Conservation (phyloP, 331 rosid species). For the Phaseolus coccineus region DNA sequence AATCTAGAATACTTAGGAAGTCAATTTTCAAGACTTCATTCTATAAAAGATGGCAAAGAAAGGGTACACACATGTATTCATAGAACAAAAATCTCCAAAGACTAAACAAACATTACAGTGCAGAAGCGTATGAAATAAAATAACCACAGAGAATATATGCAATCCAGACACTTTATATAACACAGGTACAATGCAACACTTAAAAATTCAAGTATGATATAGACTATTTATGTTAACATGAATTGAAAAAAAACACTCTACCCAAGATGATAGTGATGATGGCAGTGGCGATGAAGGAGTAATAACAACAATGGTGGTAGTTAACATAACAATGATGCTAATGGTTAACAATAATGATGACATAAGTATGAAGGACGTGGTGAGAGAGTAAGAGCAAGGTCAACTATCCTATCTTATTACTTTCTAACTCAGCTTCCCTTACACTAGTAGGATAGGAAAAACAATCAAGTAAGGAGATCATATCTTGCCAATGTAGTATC, state of each 20-base stretch:
- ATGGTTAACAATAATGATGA: no score
- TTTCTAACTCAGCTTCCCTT: not conserved
- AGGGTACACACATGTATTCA: not conserved
- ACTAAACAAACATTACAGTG: conserved; percentile 10
- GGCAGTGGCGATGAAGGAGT: no score
- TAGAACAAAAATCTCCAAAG: not conserved
- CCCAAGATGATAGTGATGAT: not conserved
- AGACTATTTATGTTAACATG: not conserved
- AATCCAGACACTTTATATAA: not conserved
- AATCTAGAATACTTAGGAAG: conserved; percentile 44
- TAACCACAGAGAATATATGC: not conserved
- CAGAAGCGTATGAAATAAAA: conserved; percentile 15
- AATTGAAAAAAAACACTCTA: not conserved
- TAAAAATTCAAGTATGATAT: not conserved
- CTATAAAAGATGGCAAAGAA: conserved; percentile 3
- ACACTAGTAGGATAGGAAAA: no score
- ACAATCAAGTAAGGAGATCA: no score
- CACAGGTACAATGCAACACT: not conserved
- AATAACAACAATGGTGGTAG: no score
- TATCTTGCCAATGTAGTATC: no score
- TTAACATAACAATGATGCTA: no score
- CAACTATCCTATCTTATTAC: no score
- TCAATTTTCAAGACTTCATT: conserved; percentile 25
- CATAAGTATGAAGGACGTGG: no score
- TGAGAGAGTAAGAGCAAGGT: no score